These are phyloP conservation scores for Alnus glutinosa DNA, from an alignment of 306 rosid genomes.

Conservation along the genomic window DNA sequence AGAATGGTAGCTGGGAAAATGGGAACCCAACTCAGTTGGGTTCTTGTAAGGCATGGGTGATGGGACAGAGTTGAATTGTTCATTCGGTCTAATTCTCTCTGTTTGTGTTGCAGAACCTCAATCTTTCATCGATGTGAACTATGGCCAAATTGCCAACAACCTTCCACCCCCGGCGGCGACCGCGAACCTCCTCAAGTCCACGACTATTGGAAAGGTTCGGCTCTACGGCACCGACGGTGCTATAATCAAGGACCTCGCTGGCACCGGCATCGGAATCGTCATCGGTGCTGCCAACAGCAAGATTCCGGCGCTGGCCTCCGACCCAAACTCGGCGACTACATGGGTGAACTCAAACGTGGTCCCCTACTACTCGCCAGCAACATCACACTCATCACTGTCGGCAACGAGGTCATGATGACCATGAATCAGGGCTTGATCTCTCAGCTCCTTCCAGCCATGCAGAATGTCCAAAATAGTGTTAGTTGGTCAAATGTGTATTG, in stretches of 20 bases:
- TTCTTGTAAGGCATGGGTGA: neutral
- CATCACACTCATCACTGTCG: conserved; percentile 69
- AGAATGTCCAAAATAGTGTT: conserved; percentile 42
- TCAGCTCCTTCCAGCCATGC: conserved; percentile 79
- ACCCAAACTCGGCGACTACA: conserved; percentile 59
- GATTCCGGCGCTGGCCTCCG: conserved; percentile 60
- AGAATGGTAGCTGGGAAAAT: neutral
- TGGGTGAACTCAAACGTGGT: conserved; percentile 73
- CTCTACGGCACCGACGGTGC: conserved; percentile 74
- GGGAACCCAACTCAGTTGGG: neutral
- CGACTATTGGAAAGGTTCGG: conserved; percentile 60
- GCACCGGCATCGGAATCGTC: conserved; percentile 63
- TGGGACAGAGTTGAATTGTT: too few relatives aligned
- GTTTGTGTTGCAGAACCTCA: conserved; percentile 59
- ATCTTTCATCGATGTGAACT: conserved; percentile 83
- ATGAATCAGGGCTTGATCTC: conserved; percentile 48
- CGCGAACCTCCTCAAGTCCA: conserved; percentile 58
- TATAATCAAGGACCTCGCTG: conserved; percentile 55
- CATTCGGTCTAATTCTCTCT: too few relatives aligned
- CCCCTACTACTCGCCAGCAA: conserved; percentile 63
- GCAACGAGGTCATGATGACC: conserved; percentile 72
- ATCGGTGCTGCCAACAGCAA: conserved; percentile 68
- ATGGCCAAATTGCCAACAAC: conserved; percentile 75
- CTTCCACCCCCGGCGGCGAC: conserved; percentile 64
- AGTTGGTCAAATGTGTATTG: too few relatives aligned